Base-by-base conservation (phyloP, 2,329 filamentous ascomycete species). In the Coleophoma crateriformis region DNA sequence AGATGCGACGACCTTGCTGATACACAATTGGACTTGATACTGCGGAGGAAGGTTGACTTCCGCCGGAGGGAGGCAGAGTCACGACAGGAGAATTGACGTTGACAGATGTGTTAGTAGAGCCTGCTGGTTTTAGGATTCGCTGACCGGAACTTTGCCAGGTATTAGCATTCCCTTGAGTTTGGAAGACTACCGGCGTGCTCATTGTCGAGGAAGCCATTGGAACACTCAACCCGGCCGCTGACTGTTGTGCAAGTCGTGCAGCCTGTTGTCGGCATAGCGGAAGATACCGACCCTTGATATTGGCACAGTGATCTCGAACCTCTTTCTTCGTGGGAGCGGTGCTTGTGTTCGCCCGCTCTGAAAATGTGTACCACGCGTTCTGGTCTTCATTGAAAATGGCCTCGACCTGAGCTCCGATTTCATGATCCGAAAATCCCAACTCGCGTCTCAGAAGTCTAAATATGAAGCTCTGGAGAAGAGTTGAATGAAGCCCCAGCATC, bases 371-470 rank as follows among this genome's bases (percentile, higher is more conserved):
- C 42, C 69, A 64, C 14, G 53, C 59, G n/a, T 58, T 37, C 50
- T 67, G 66, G 51, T 72, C 69, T 22, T 55, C 43, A 33, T 53
- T 56, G 54, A 74, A 73, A 3, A 72, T 4, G 3, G 56, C 50
- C 19, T 71, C 65, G 59, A 73, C 64, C 37, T 57, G 52, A 2
- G 52, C 40, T 13, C 67, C 68, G 22, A 62, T 49, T 7, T 56
- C 59, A 13, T 66, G 65, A 50, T 74, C 71, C 6, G 43, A 20
- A 14, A 69, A 56, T 4, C 69, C 70, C 54, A 78, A 65, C n/a
- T 76, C 68, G 37, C 78, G 72, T 44, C 75, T 61, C 11, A 71
- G 69, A 4, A 75, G 70, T 22, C 71, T 72, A 57, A 83, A 85
- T 3, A 81, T 64, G 27, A 81, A 74, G 1, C 62, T 64, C 56